Evolutionary conservation across 1,284 basidiomycete genomes (phyloP), one percentile per base, ranked within the genome.

Genomic region (Hymenochaete sp.): DNA sequence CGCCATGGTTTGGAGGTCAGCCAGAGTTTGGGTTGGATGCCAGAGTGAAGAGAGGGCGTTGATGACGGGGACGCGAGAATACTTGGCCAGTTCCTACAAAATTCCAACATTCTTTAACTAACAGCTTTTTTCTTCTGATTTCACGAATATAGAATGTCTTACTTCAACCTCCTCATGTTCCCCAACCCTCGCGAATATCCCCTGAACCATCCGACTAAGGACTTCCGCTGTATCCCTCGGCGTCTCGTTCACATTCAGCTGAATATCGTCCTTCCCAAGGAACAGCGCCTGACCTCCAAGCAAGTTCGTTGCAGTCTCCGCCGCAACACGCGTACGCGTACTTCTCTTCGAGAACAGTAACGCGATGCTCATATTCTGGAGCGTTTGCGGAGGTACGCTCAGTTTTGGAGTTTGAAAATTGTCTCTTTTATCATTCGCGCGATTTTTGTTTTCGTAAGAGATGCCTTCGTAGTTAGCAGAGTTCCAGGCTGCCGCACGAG

Each of bases 11-110:
- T 97, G 71, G 6, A 98, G 62, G 66, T 98, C 93, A 2, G 95
- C 95, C 21, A 98, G 80, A 51, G 88, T 84, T 62, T 98, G 95
- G 0, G 93, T 96, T 1, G 95, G 95, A 61, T 98, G 95, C 82
- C 93, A 98, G 31, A 93, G 76, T 13, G 87, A 88, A 2, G 91
- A 96, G 18, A 98, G 80, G 2, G 95, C 95, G 62, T 98, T 98
- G 62, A 98, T 73, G 11, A 98, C 90, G 0, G 95, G 95, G 1
- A 97, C 92, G 2, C 81, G 76, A 0, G 93, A 93, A 66, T 96
- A 70, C 63, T 81, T 71, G 8, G 91, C 92, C 5, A 98, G 71
- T 65, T 88, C 84, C 91, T 95, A 60, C 3, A 9, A 21, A 22
- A 16, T 13, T 32, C 5, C 22, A 22, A 1, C 8, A 3, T 9